These are phyloP conservation scores for Thermomucor indicae-seudaticae DNA, from an alignment of 371 early-diverging fungal genomes.

Conservation along the genomic window DNA sequence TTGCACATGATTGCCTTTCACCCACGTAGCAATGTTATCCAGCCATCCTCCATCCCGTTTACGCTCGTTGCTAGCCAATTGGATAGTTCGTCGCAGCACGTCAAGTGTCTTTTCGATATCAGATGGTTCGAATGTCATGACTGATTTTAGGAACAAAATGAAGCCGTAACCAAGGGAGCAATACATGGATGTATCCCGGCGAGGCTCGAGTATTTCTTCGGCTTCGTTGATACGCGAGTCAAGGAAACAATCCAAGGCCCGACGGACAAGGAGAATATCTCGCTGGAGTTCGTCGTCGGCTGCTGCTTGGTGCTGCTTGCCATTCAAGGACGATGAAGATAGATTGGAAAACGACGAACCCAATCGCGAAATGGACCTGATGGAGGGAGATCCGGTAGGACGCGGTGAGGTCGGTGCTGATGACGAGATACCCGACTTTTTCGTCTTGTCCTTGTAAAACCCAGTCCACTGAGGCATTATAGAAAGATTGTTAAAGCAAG, in stretches of 20 bases:
- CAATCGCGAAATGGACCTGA: slow-evolving; percentile 15
- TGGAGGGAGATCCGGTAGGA: slow-evolving; percentile 12
- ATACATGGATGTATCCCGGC: slow-evolving; percentile 53
- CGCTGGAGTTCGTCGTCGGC: slow-evolving; percentile 6
- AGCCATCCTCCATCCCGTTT: slow-evolving; percentile 41
- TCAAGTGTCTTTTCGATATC: slow-evolving; percentile 60
- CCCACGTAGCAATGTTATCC: slow-evolving; percentile 30
- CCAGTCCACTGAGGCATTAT: slow-evolving; percentile 9
- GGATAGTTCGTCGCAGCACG: slow-evolving; percentile 54
- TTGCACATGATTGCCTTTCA: slow-evolving; percentile 33
- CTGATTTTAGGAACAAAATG: slow-evolving; percentile 57
- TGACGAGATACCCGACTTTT: not conserved
- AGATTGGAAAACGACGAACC: slow-evolving; percentile 5
- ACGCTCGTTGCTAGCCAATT: slow-evolving; percentile 44
- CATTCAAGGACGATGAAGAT: not conserved
- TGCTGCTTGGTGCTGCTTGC: not conserved
- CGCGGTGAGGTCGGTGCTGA: not conserved
- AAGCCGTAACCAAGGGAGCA: slow-evolving; percentile 66
- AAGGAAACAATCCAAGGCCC: slow-evolving; percentile 60
- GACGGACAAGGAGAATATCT: slow-evolving; percentile 33
- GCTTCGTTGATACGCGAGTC: slow-evolving; percentile 63
- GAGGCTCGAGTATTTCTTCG: slow-evolving; percentile 48
- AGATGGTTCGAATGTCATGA: slow-evolving; percentile 70
- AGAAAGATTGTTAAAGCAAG: too few species aligned
- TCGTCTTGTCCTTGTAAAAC: slow-evolving; percentile 5